Percentiles rank a stretch among this genome's conserved stretches.
Conservation (phyloP, 2,329 filamentous ascomycete genomes). For the Colletotrichum phormii region DNA sequence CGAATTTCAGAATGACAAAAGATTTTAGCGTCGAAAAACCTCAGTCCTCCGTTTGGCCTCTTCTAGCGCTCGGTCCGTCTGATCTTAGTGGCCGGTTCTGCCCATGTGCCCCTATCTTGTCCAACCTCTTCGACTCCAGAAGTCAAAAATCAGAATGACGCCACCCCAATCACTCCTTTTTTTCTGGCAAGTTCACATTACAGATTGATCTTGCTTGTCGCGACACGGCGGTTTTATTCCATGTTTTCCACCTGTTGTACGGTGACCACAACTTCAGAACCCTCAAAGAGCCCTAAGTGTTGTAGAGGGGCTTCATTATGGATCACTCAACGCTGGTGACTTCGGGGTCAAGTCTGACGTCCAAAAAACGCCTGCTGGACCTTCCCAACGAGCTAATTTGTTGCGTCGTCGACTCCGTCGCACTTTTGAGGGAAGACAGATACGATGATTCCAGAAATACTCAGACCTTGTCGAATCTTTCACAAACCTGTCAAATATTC, state of each 20-base stretch:
- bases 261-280: background rate
- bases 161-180: background rate
- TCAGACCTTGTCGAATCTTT: background rate
- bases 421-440: background rate
- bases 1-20: background rate
- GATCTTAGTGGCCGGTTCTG: background rate
- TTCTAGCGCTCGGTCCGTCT: background rate
- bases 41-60: background rate
- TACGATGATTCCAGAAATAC: background rate
- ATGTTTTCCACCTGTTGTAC: background rate
- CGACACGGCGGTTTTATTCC: background rate
- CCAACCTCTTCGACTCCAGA: background rate
- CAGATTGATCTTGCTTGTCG: background rate
- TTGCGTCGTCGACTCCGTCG: background rate
- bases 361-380: background rate
- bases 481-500: background rate
- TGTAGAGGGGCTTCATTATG: background rate
- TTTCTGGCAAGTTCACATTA: background rate
- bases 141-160: background rate
- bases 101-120: background rate
- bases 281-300: background rate
- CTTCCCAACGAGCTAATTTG: background rate
- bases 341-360: background rate
- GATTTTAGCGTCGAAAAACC: background rate
- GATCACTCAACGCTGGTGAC: background rate